Evolutionary conservation across 2,329 filamentous ascomycete species (phyloP), one percentile per base, ranked within the genome.

Genomic region (Tolypocladium tropicale): DNA sequence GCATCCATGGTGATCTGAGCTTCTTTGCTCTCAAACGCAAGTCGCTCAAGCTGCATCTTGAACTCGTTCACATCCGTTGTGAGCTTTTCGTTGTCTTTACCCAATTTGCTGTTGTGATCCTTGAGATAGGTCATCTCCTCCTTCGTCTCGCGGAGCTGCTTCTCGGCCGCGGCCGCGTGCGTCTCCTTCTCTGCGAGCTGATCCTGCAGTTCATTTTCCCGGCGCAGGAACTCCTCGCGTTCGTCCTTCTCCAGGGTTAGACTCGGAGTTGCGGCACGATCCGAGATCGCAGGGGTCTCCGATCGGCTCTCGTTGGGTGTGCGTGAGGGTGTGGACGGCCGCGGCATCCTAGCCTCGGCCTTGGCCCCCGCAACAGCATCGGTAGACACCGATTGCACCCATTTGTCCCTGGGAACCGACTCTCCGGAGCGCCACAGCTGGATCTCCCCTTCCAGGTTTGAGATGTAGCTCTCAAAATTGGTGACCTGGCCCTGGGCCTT

Each of bases 1-100:
- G 90, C 89, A 68, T 99, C 94, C 90, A 99, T 96, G 33, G 93
- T 96, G 69, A 99, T 99, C 64, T 89, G 85, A 12, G 91, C 91
- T 73, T 99, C 94, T 75, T 96, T 96, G 76, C 89, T 88, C 78
- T 99, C 94, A 65, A 97, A 99, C 4, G 86, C 88, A 55, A 99
- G 81, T 68, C 95, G 91, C 76, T 99, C 94, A 30, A 99, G 81
- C 68, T 96, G 91, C 92, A 99, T 96, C 70, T 90, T 92, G 67
- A 95, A 83, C 67, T 95, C 90, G 67, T 97, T 96, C 58, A 93
- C 84, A 67, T 96, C 92, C 56, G 84, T 82, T 12, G 84, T 88
- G 57, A 97, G 79, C 62, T 84, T 86, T 71, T 99, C 94, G 63
- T 96, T 97, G 60, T 95, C 90, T 68, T 92, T 95, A 65, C 87